Conservation (phyloP, 2,329 filamentous ascomycete species). For the Colletotrichum eleusines region DNA sequence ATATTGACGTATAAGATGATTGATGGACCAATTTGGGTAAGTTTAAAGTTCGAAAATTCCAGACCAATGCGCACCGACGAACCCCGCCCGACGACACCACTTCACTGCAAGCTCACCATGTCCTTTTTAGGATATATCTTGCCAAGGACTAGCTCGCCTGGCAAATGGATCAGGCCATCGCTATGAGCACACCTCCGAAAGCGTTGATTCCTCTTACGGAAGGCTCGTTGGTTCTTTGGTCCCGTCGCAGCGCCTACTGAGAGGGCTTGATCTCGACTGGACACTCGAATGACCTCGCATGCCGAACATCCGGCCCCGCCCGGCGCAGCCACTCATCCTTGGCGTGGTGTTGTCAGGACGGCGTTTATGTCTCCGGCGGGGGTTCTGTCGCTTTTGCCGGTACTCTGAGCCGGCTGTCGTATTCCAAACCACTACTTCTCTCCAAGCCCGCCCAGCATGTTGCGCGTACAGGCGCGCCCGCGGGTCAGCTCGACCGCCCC, state of each 20-base stretch:
- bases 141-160: slow-evolving; percentile 1
- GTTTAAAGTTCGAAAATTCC: not conserved
- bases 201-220: not conserved
- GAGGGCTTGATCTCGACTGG: not conserved
- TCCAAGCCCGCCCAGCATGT: slow-evolving; percentile 13
- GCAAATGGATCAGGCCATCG: slow-evolving; percentile 23
- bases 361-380: not conserved
- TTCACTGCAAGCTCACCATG: not conserved
- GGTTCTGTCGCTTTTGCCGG: not conserved
- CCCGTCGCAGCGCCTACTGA: not conserved
- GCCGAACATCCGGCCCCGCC: slow-evolving; percentile 28
- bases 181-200: not conserved
- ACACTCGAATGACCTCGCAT: slow-evolving; percentile 11
- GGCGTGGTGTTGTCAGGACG: slow-evolving; percentile 25
- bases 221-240: not conserved
- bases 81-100: slow-evolving; percentile 13
- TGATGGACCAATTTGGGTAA: slow-evolving; percentile 21
- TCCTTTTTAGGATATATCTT: not conserved
- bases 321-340: slow-evolving; percentile 14
- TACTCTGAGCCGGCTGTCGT: not conserved
- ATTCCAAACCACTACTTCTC: slow-evolving; percentile 17
- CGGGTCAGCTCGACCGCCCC: not conserved
- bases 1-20: slow-evolving; percentile 31
- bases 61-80: slow-evolving; percentile 13
- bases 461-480: slow-evolving; percentile 19